Evolutionary conservation across 2,329 filamentous ascomycete species (phyloP), one percentile per base, ranked within the genome.

Genomic region (Helotiales sp.): DNA sequence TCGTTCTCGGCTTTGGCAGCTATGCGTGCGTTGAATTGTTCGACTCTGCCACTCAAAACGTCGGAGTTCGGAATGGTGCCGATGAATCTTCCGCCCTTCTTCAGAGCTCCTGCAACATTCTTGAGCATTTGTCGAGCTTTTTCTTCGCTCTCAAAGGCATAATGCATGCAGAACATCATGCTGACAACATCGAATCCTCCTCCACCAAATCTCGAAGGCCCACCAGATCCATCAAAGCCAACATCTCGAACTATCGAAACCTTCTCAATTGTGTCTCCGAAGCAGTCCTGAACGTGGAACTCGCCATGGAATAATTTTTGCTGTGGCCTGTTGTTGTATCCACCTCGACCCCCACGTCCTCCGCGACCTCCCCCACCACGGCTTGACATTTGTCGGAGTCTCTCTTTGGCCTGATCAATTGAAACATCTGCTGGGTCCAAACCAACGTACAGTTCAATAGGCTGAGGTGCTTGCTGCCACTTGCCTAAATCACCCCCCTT

Each of bases 91-190:
- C 96, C 96, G 26, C 96, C 96, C 78, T 98, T 97, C 79, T 95
- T 97, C 75, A 99, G 80, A 1, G 92, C 87, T 0, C 93, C 92
- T 0, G 96, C 91, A 2, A 99, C 95, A 76, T 99, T 99, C 75
- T 89, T 87, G 64, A 99, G 85, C 96, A 99, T 98, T 70, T 88
- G 92, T 52, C 93, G 88, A 1, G 95, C 93, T 79, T 97, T 96
- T 57, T 88, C 87, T 79, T 99, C 95, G 61, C 85, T 93, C 82
- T 98, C 96, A 74, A 98, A 99, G 6, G 96, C 94, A 78, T 99
- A 99, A 81, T 99, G 96, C 89, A 99, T 96, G 75, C 93, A 96
- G 79, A 99, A 99, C 96, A 99, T 99, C 88, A 97, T 97, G 77
- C 91, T 93, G 70, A 99, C 95, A 49, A 98, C 92, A 77, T 99